Evolutionary conservation across 352 stramenopile species (phyloP), one percentile per base, ranked within the genome.

Genomic region (Plasmopara viticola): DNA sequence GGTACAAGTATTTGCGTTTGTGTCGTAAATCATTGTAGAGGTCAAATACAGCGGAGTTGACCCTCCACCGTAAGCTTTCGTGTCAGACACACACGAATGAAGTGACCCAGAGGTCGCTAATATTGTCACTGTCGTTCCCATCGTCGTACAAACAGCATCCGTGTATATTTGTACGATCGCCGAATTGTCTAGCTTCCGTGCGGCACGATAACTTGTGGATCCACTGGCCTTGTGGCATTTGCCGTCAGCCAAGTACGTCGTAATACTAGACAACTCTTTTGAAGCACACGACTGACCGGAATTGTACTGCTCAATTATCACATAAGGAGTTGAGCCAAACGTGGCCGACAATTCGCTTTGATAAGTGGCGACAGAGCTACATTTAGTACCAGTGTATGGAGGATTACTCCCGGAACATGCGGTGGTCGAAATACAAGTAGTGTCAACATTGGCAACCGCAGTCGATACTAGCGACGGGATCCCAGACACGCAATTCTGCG

Each of bases 161-260:
- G 43, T 48, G 28, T 37, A 48, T 9, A 5, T 18, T 17, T 48
- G 20, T 3, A 51, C 17, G 17, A n/a, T 43, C 1, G 33, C 39
- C 4, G 53, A 55, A 31, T 34, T 34, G 14, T 54, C 53, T 0
- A 29, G n/a, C 4, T 5, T 17, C 0, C 46, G 14, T 14, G 34
- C 48, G 0, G 54, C 54, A n/a, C 8, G 17, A 25, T 61, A 61
- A 34, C 47, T 61, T 9, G n/a, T 10, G 3, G 8, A 0, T 4
- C n/a, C 5, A 13, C 12, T 18, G 7, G 30, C 43, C 28, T 52
- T 52, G 34, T 56, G 47, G 34, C 54, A 62, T 25, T 44, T 51
- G 9, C 55, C 55, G 17, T 62, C 48, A 2, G 55, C 55, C 35
- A 52, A 2, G 9, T 57, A 62, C 18, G 54, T 34, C 13, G 31